Evolutionary conservation across 2,329 filamentous ascomycete species (phyloP).

Genomic region (Sphaerulina vaccinii): DNA sequence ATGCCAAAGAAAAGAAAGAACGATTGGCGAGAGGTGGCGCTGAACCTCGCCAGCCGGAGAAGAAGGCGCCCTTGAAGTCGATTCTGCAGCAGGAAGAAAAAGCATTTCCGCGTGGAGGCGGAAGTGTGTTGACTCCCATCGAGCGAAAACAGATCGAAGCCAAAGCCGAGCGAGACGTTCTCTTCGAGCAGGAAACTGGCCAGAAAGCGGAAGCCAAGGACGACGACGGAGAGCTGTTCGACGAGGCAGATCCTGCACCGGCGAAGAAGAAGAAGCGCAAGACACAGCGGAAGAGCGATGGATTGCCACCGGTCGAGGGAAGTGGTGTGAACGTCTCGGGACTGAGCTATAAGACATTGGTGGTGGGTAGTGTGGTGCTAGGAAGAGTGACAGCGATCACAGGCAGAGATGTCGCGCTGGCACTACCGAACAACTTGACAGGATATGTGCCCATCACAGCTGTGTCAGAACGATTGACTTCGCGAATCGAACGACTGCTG

Average conservation of each 20-base stretch:
- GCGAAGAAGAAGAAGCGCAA: conserved; percentile 56
- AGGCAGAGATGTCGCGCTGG: conserved; percentile 72
- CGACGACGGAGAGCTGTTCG: conserved; percentile 49
- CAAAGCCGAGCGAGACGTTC: conserved; percentile 85
- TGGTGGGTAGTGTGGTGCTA: conserved; percentile 81
- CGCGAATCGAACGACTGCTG: conserved; percentile 67
- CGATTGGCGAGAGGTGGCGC: conserved; percentile 21
- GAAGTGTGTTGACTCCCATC: conserved; percentile 82
- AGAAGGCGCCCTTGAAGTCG: conserved; percentile 40
- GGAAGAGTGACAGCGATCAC: conserved; percentile 83
- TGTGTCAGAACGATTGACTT: conserved; percentile 77
- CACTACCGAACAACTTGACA: conserved; percentile 87
- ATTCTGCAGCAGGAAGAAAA: conserved; percentile 74
- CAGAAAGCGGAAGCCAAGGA: conserved; percentile 58
- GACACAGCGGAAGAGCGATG: conserved; percentile 31
- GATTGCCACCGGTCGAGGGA: conserved; percentile 39
- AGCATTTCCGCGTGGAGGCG: conserved; percentile 89
- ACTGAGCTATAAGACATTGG: conserved; percentile 74
- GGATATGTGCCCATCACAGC: conserved; percentile 90
- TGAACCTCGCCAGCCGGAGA: conserved; percentile 29
- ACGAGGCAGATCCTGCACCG: conserved; percentile 38
- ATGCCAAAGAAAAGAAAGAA: conserved; percentile 25
- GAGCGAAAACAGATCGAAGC: conserved; percentile 96
- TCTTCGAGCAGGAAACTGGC: conserved; percentile 76
- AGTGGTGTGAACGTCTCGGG: conserved; percentile 49